Evolutionary conservation across 768 basidiomycete genomes (phyloP).

Genomic region (Suillus ampliporus): DNA sequence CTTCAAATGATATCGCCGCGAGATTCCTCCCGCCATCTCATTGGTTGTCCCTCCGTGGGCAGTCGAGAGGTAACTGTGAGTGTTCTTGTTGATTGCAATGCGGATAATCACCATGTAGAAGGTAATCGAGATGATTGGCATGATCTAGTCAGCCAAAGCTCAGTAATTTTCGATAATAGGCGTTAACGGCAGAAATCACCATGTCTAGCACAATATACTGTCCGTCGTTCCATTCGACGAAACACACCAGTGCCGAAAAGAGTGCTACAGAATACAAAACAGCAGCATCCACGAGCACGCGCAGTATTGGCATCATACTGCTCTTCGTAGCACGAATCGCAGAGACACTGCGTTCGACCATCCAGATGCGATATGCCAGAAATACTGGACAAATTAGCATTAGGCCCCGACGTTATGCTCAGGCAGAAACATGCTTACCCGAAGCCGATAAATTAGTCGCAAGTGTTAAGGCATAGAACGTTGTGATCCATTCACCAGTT

Average conservation of each 20-base stretch:
- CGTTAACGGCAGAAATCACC: neutral
- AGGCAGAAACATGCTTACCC: slow-evolving; percentile 4
- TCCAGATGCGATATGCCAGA: slow-evolving; percentile 16
- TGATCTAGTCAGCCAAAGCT: too few species aligned
- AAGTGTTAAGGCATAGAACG: slow-evolving; percentile 7
- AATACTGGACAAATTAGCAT: neutral
- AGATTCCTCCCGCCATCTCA: too few species aligned
- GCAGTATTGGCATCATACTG: slow-evolving; percentile 3
- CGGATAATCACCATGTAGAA: too few species aligned
- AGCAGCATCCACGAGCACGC: slow-evolving; percentile 12
- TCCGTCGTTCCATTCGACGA: slow-evolving; percentile 7
- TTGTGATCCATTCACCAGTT: slow-evolving; percentile 8
- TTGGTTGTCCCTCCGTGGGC: too few species aligned
- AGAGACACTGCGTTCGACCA: slow-evolving; percentile 2
- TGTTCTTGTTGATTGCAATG: too few species aligned
- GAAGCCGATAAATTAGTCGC: slow-evolving; percentile 11
- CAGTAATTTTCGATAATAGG: too few species aligned
- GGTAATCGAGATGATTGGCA: too few species aligned
- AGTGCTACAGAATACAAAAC: slow-evolving; percentile 12
- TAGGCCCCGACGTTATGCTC: neutral
- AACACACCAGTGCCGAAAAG: slow-evolving; percentile 10
- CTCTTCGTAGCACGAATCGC: neutral
- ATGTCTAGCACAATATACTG: slow-evolving; percentile 10
- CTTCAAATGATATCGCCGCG: too few species aligned
- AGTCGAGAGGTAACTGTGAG: too few species aligned